A percentile compares a stretch with the other conserved stretches of the same genome.
Evolutionary conservation across 1,139 yeast genomes (phyloP).

Genomic region (Spathaspora jeffriesii): DNA sequence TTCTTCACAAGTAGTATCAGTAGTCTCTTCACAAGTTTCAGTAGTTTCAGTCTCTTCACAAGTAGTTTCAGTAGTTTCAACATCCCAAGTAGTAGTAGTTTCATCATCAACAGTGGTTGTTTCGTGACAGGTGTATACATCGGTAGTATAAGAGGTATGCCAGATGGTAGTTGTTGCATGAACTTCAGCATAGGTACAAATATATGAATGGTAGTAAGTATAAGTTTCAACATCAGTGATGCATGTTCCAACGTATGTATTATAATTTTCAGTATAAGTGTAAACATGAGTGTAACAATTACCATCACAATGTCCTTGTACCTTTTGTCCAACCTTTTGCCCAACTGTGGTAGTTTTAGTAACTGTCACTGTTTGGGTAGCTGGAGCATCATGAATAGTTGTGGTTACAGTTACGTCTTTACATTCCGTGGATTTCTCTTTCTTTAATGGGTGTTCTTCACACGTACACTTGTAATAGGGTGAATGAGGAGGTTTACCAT

Average conservation of each 20-base stretch:
- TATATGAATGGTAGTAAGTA: neutral
- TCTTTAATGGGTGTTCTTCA: neutral
- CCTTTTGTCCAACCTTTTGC: no score
- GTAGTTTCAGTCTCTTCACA: no score
- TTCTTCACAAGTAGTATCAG: neutral
- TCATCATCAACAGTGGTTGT: neutral
- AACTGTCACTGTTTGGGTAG: neutral
- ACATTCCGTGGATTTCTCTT: neutral
- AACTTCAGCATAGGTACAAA: neutral
- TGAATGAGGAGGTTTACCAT: neutral
- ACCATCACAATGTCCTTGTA: no score
- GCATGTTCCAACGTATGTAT: neutral
- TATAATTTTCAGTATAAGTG: neutral
- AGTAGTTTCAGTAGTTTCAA: neutral
- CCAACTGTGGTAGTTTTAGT: neutral
- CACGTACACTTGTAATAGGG: neutral
- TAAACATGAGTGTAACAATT: neutral
- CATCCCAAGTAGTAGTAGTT: neutral
- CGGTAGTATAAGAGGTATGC: neutral
- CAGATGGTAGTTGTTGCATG: neutral
- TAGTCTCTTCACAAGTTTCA: no score
- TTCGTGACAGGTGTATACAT: neutral
- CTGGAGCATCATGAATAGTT: neutral
- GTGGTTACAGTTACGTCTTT: neutral
- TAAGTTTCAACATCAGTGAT: neutral